Base-by-base conservation (phyloP, 2,329 filamentous ascomycete genomes). In the Neofusicoccum ribis region DNA sequence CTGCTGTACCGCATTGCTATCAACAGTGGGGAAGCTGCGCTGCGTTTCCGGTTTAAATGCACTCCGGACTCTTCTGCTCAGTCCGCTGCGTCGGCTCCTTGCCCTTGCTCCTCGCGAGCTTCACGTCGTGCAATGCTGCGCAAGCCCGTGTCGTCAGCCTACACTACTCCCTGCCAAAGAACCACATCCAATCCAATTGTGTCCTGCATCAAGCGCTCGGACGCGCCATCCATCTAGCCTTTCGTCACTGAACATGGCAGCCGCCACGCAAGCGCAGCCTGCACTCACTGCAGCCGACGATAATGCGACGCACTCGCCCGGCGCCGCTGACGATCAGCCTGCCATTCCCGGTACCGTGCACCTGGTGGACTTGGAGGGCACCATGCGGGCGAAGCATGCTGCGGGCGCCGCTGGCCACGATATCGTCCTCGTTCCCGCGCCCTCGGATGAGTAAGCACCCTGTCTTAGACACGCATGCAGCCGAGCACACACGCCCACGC, bases 331-430 rank as follows among this genome's bases (percentile, higher is more conserved):
- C 54, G 54, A 44, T 44, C 54, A 58, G 12, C 54, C 54, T 23
- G 47, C 66, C 23, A 61, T 76, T 11, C 79, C 80, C 1, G 80
- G 79, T 7, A 82, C 79, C 2, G 77, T 81, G 3, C 78, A 81
- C 65, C 71, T 82, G 6, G 75, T 81, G 15, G 79, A 82, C 64
- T 65, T 78, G 12, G 72, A 78, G 17, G 76, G 77, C 6, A 77
- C 71, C 2, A 71, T 80, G 67, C 68, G 71, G 17, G 70, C 70
- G 7, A 74, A 74, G 47, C 79, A 80, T 70, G 76, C 77, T 15
- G 67, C 68, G 20, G 71, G 72, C 34, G 73, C 74, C 4, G 70
- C 74, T 23, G 34, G 17, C 7, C 71, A 69, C 64, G 79, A 80
- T 46, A 77, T 81, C 17, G 74, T 81, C 8, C 72, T 81, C n/a